Percentiles rank a stretch among this genome's conserved stretches.
These are phyloP conservation scores for Syzygium jambos DNA, from an alignment of 345 rosid genomes.

Conservation along the genomic window DNA sequence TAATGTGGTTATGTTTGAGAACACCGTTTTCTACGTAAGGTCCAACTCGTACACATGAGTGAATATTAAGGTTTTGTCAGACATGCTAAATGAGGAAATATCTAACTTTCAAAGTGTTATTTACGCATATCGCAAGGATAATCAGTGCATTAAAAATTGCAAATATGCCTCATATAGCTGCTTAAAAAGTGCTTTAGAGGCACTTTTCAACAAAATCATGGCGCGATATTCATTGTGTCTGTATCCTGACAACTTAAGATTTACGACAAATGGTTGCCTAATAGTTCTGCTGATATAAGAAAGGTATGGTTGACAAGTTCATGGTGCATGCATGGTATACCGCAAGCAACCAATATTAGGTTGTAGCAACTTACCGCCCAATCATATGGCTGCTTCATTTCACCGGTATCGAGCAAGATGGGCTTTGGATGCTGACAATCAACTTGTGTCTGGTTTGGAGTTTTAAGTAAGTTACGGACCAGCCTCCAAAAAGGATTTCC, in stretches of 20 bases:
- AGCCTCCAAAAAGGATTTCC: constrained; percentile 94
- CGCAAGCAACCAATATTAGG: background rate
- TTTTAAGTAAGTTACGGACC: constrained; percentile 67
- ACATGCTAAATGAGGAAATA: background rate
- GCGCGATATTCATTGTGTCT: background rate
- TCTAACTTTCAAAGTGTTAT: background rate
- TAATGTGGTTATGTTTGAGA: background rate
- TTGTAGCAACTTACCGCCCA: constrained; percentile 71
- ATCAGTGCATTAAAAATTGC: background rate
- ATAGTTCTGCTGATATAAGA: background rate
- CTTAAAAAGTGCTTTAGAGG: background rate
- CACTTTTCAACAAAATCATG: background rate
- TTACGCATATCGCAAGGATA: background rate
- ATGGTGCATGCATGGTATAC: background rate
- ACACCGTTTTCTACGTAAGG: background rate
- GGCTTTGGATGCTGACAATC: constrained; percentile 92
- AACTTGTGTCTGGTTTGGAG: constrained; percentile 58
- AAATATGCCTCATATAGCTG: background rate
- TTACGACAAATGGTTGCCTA: background rate
- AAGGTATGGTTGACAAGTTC: background rate
- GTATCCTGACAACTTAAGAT: background rate
- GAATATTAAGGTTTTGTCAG: background rate
- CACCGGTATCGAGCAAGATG: constrained; percentile 96
- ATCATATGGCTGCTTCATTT: constrained; percentile 88
- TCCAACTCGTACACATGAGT: background rate